Evolutionary conservation across 176 grass and related monocot genomes (phyloP), one percentile per base, ranked within the genome.

Genomic region (Oryza officinalis): DNA sequence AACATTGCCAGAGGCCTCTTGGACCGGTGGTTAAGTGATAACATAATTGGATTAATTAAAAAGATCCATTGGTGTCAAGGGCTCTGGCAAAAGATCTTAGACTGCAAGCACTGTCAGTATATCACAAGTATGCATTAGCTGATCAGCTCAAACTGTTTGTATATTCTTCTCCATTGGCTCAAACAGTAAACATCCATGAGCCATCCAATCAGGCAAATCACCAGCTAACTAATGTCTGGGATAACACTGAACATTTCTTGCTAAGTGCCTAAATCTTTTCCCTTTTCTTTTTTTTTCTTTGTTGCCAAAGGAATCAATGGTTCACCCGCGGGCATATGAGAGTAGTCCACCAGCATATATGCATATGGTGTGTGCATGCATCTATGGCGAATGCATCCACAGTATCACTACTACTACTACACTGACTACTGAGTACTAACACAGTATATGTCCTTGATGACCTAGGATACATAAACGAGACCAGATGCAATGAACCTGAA

Each of bases 401-500:
- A 50, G 27, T 25, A 25, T 30, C 23, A 28, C 32, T 40, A 26
- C 12, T n/a, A 59, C 35, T 37, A 4, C 40, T 41, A 41, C 40
- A 41, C 22, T 61, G 9, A 25, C 6, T 50, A 50, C 1, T 15
- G 47, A 17, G 18, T 57, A 22, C 52, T 57, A 57, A 57, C 18
- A 57, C 2, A n/a, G 13, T 33, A 1, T 25, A 3, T 83, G 44
- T 35, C 22, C 0, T 49, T 10, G 18, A 33, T 83, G 40, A 41
- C 20, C 38, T 1, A 0, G 6, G 13, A 33, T 11, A 28, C 26
- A 63, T n/a, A 22, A 38, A 30, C 27, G 6, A 32, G 4, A 6
- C 27, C 10, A n/a, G 72, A 18, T 86, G 31, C 77, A 80, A 20
- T 59, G 69, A 17, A 86, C 77, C 40, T 25, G 73, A 70, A 18